Base-by-base conservation (phyloP, 306 rosid species). In the Betula pendula region DNA sequence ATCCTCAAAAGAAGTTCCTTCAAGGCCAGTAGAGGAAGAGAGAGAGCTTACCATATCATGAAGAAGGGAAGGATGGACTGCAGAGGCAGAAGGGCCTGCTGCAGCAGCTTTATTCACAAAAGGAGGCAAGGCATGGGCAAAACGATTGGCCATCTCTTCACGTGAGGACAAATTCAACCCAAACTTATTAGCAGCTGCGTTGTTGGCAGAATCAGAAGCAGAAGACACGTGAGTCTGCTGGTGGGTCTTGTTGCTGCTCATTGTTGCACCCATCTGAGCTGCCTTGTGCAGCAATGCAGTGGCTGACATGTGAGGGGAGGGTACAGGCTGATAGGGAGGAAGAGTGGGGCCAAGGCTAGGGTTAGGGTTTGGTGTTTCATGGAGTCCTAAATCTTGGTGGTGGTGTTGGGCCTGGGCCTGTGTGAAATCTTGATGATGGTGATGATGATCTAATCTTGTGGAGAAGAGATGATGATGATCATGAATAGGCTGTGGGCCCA, bases 281-380 rank as follows among this genome's bases (percentile, higher is more conserved):
- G 99, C 98, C 82, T 91, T 96, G 87, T 96, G 99, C 15, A 96
- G 90, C 86, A 96, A 83, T 52, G 98, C 99, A 63, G 98, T 92
- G 81, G 99, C 99, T 74, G 99, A 92, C 94, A 96, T 89, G 84
- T 91, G 92, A 2, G 97, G 85, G n/a, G 93, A 87, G 20, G 89
- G 75, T 2, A 82, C 71, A 47, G 90, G 52, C 70, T 85, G 89
- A 87, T 80, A 83, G 52, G 84, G 63, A 58, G 90, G 89, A 40
- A 87, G 78, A 35, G 87, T 81, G 84, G 91, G 82, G 17, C 92
- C 90, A 50, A 70, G 71, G 38, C 79, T 85, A 94, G 91, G 92
- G 94, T 84, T 91, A 87, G 97, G 96, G 94, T 91, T 95, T 68
- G 85, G 86, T 12, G 16, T 56, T 77, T 82, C 83, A 27, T 73